Percentiles rank a stretch among this genome's conserved stretches.
These are phyloP conservation scores for Rhizopogon vinicolor DNA, from an alignment of 768 basidiomycete species.

Conservation along the genomic window DNA sequence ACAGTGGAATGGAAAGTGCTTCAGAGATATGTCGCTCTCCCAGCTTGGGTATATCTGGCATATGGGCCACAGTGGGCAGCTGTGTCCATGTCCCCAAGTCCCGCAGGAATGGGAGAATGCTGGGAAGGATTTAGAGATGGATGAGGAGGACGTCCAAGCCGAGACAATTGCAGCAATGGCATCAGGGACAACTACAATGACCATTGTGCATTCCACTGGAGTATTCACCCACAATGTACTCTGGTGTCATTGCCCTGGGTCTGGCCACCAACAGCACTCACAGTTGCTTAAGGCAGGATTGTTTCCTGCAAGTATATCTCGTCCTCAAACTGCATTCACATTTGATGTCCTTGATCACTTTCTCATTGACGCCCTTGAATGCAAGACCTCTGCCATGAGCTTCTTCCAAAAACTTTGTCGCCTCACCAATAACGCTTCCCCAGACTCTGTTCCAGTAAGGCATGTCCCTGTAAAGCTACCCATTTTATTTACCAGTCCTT, in stretches of 20 bases:
- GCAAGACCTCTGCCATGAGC: conserved; percentile 5
- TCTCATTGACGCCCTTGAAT: not conserved
- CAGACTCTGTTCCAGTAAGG: too few relatives aligned
- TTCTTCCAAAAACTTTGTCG: too few relatives aligned
- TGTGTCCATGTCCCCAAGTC: conserved; percentile 8
- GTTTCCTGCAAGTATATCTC: too few relatives aligned
- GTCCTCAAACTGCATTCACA: not conserved
- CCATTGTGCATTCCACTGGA: not conserved
- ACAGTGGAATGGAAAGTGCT: conserved; percentile 16
- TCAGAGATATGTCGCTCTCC: conserved; percentile 9
- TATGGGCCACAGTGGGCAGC: conserved; percentile 15
- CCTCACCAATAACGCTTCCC: too few relatives aligned
- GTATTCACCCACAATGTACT: conserved; percentile 1
- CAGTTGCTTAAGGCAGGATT: too few relatives aligned
- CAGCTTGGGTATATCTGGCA: conserved; percentile 15
- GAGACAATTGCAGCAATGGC: too few relatives aligned
- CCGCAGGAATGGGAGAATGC: not conserved
- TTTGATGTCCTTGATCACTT: conserved; percentile 1
- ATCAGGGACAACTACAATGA: not conserved
- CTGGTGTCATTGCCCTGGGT: conserved; percentile 1
- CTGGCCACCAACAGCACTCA: not conserved
- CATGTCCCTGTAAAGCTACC: too few relatives aligned
- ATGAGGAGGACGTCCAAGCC: too few relatives aligned
- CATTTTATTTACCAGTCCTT: not conserved
- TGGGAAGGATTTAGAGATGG: not conserved